Evolutionary conservation across 257 asterid species (phyloP).

Genomic region (Verbena officinalis): DNA sequence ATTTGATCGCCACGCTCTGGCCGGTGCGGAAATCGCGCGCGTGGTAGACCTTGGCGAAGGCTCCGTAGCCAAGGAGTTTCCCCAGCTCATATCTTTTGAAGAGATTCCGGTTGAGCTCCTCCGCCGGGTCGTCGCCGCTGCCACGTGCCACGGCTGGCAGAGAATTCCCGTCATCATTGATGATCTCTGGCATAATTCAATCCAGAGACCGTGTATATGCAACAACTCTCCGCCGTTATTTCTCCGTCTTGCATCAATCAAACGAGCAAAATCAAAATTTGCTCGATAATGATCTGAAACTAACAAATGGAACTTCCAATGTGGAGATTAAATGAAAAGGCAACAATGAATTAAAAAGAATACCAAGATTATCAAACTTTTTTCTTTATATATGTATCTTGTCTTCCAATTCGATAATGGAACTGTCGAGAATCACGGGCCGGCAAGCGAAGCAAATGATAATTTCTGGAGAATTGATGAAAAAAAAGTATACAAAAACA

Average conservation of each 20-base stretch:
- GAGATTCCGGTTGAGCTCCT: constrained; percentile 28
- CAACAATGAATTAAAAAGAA: neutral
- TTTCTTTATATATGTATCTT: neutral
- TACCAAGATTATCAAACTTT: neutral
- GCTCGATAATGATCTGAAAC: constrained; percentile 26
- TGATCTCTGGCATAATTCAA: constrained; percentile 37
- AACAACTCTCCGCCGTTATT: neutral
- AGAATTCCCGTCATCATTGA: constrained; percentile 17
- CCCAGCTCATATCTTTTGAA: constrained; percentile 71
- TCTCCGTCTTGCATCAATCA: constrained; percentile 36
- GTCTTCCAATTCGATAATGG: constrained; percentile 8
- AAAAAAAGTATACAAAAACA: neutral
- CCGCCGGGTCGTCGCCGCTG: constrained; percentile 9
- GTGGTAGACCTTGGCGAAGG: constrained; percentile 81
- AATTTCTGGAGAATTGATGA: no score
- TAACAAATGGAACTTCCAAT: neutral
- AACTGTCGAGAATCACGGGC: constrained; percentile 21
- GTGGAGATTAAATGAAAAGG: neutral
- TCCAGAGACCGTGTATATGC: constrained; percentile 13
- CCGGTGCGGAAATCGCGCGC: constrained; percentile 55
- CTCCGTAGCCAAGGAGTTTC: constrained; percentile 69
- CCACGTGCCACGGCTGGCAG: neutral
- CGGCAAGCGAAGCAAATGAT: constrained; percentile 16
- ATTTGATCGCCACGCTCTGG: constrained; percentile 68
- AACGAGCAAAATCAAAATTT: constrained; percentile 31